Conservation (phyloP, 1,284 basidiomycete species). For the Ceratobasidium sp. region DNA sequence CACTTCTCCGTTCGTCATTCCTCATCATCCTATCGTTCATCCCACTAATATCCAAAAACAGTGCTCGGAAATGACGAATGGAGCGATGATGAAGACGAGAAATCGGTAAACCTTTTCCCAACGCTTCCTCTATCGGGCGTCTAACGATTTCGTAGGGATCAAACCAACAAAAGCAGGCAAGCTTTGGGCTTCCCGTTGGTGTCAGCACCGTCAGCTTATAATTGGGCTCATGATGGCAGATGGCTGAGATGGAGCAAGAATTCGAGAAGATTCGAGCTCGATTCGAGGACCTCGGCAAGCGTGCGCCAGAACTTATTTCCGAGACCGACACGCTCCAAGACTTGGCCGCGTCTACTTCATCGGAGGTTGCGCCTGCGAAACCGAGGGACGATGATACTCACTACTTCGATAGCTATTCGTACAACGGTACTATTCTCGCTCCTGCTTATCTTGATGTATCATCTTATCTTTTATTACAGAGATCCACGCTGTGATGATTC, state of each 20-base stretch:
- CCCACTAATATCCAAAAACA: constrained; percentile 17
- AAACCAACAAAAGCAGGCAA: constrained; percentile 61
- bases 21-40: neutral
- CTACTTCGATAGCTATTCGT: constrained; percentile 95
- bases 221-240: constrained; percentile 53
- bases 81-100: constrained; percentile 68
- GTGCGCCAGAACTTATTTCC: constrained; percentile 47
- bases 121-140: constrained; percentile 45
- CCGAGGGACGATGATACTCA: constrained; percentile 86
- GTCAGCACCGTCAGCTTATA: constrained; percentile 43
- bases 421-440: constrained; percentile 71
- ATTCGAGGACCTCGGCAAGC: constrained; percentile 55
- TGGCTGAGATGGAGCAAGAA: constrained; percentile 51
- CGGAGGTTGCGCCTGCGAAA: constrained; percentile 47
- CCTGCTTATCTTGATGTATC: neutral
- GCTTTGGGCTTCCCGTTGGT: constrained; percentile 64
- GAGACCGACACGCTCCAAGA: constrained; percentile 4
- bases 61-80: constrained; percentile 63
- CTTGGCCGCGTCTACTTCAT: constrained; percentile 4
- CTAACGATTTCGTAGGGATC: constrained; percentile 55
- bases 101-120: constrained; percentile 13
- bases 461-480: constrained; percentile 57
- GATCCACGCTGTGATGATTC: constrained; percentile 82
- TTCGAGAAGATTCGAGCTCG: constrained; percentile 52
- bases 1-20: constrained; percentile 75